A percentile compares a stretch with the other conserved stretches of the same genome.
These are phyloP conservation scores for Quercus dentata DNA, from an alignment of 306 rosid genomes.

Conservation along the genomic window DNA sequence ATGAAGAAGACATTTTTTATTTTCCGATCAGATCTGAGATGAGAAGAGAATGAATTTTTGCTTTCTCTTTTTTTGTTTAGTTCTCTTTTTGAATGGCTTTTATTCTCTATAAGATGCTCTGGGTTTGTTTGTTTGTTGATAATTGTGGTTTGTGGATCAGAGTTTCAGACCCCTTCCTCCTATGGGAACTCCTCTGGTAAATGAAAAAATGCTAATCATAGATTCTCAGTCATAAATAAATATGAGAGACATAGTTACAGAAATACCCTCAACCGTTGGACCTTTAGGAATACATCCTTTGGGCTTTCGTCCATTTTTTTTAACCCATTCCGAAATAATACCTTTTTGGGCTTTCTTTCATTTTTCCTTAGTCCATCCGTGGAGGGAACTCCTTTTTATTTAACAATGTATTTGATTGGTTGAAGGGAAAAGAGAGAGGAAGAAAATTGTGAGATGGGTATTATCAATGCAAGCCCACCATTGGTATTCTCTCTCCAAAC, in stretches of 20 bases:
- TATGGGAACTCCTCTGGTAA: no score
- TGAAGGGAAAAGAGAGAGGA: no score
- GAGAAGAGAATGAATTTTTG: background rate
- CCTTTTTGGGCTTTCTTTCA: no score
- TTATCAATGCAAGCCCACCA: no score
- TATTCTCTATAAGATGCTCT: background rate
- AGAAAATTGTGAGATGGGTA: no score
- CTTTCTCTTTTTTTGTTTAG: no score
- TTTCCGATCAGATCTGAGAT: background rate
- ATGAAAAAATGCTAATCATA: background rate
- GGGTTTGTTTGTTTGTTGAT: background rate
- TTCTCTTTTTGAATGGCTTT: background rate
- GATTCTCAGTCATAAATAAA: background rate
- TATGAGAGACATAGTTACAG: background rate
- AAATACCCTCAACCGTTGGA: background rate
- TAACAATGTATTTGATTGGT: no score
- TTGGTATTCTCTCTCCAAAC: no score
- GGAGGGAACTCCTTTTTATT: no score
- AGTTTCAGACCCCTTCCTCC: background rate
- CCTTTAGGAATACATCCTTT: no score
- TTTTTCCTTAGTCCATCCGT: background rate
- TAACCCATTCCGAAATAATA: no score
- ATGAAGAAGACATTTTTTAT: slow-evolving; percentile 11
- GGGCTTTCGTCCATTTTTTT: no score
- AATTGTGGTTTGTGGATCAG: background rate